These are phyloP conservation scores for Carex pumila DNA, from an alignment of 176 grass and related monocot species.

Conservation along the genomic window DNA sequence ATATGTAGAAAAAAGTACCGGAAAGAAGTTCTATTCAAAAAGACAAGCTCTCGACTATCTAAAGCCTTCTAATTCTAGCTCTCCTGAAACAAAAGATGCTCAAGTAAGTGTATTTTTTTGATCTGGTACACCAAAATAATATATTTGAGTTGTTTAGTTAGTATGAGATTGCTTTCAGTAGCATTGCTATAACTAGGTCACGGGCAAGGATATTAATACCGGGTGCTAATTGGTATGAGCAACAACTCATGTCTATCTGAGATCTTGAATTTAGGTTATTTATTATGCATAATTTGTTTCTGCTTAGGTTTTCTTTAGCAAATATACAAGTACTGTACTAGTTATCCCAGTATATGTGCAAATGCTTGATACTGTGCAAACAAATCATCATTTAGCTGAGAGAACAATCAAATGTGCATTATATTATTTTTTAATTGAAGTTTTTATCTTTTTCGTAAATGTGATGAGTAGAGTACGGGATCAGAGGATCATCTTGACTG, in stretches of 20 bases:
- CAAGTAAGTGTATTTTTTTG: neutral
- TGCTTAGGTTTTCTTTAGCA: neutral
- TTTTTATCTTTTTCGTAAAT: neutral
- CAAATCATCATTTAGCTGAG: neutral
- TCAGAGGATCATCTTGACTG: neutral
- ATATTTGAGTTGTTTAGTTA: neutral
- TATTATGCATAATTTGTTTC: too few relatives aligned
- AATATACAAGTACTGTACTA: neutral
- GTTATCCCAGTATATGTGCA: neutral
- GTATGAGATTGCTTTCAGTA: neutral
- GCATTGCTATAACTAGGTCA: neutral
- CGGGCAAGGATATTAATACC: neutral
- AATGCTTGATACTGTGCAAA: neutral
- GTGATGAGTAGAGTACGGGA: neutral
- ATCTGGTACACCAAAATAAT: neutral
- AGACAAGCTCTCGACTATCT: slow-evolving; percentile 14
- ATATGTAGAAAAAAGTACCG: slow-evolving; percentile 17
- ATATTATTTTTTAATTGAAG: neutral
- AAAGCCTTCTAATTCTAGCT: neutral
- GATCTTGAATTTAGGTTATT: neutral
- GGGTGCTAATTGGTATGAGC: neutral
- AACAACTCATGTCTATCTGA: neutral
- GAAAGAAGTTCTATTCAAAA: slow-evolving; percentile 14
- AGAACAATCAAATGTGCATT: neutral
- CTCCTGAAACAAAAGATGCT: neutral